Evolutionary conservation across 1,284 basidiomycete species (phyloP), one percentile per base, ranked within the genome.

Genomic region (Amylostereum chailletii): DNA sequence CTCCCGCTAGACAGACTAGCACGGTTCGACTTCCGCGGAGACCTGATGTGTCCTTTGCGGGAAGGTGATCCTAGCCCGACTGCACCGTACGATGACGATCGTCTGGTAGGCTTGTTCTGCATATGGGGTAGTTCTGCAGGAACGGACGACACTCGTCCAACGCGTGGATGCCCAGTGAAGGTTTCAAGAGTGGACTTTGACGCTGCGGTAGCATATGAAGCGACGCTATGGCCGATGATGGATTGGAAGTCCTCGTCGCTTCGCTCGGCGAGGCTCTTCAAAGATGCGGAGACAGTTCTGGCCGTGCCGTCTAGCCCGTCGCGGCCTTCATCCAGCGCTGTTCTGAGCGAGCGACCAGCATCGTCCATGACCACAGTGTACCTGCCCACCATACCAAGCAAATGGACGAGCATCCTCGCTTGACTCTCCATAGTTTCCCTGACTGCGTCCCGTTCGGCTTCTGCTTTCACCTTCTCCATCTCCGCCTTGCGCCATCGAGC

Each of bases 351-450:
- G 39, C 66, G 71, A 9, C 82, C 79, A 8, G 84, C 81, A 50
- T 89, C 83, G 27, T 76, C 77, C 42, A 92, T 69, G 63, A 83
- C 77, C 37, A 86, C 77, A 1, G 85, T 90, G 59, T 83, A 86
- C 50, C 90, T 72, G 27, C 87, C 86, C n/a, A 93, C 73, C 66
- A 90, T 81, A 5, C 88, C 85, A 29, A 91, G 67, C 9, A 93
- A 71, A 52, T 72, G 75, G 19, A 92, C 81, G 50, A 90, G 68
- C 11, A 83, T 71, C 56, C 80, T 76, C 2, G 86, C 79, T 62
- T 91, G 85, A 48, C 77, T 72, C 29, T 71, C 70, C 9, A 90
- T 73, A 2, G 81, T 79, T 43, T 79, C 77, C 46, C 74, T 74
- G 62, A 90, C 71, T 2, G 80, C 83, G 46, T 82, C 79, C 51